Conservation (phyloP, 495 filamentous ascomycete genomes). For the Talaromyces adpressus region DNA sequence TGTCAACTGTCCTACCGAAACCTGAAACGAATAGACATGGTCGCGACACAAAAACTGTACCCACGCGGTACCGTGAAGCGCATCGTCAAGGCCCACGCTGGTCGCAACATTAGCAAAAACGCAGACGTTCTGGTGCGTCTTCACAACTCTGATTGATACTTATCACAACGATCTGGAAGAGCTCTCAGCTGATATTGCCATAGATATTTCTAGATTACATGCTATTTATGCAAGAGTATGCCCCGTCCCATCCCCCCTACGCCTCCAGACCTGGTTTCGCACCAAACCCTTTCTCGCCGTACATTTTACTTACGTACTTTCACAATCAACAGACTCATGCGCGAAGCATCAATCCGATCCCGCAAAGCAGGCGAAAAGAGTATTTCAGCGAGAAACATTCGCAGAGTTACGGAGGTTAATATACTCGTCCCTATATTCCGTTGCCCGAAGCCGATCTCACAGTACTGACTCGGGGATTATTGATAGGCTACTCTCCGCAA, state of each 20-base stretch:
- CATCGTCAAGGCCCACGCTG: slow-evolving; percentile 83
- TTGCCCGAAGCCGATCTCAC: not conserved
- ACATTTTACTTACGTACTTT: slow-evolving; percentile 10
- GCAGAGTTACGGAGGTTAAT: slow-evolving; percentile 65
- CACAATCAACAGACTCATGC: slow-evolving; percentile 57
- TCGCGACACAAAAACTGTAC: slow-evolving; percentile 62
- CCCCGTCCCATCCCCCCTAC: not conserved
- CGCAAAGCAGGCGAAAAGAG: slow-evolving; percentile 66
- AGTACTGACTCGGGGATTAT: not conserved
- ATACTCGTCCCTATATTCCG: not conserved
- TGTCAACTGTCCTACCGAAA: not conserved
- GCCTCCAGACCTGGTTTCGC: too few species aligned
- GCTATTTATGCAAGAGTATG: slow-evolving; percentile 80
- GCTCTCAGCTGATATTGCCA: slow-evolving; percentile 10
- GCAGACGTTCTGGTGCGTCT: slow-evolving; percentile 71
- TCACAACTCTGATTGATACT: too few species aligned
- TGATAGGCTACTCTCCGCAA: slow-evolving; percentile 62
- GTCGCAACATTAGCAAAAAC: slow-evolving; percentile 73
- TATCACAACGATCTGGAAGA: not conserved
- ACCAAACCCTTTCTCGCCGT: not conserved
- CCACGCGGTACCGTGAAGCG: slow-evolving; percentile 79
- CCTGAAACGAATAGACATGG: slow-evolving; percentile 19
- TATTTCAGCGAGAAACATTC: slow-evolving; percentile 65
- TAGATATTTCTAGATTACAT: slow-evolving; percentile 87
- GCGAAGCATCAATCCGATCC: slow-evolving; percentile 71